Evolutionary conservation across 305 asterid species (phyloP), one percentile per base, ranked within the genome.

Genomic region (Solanum aculeatissimum): DNA sequence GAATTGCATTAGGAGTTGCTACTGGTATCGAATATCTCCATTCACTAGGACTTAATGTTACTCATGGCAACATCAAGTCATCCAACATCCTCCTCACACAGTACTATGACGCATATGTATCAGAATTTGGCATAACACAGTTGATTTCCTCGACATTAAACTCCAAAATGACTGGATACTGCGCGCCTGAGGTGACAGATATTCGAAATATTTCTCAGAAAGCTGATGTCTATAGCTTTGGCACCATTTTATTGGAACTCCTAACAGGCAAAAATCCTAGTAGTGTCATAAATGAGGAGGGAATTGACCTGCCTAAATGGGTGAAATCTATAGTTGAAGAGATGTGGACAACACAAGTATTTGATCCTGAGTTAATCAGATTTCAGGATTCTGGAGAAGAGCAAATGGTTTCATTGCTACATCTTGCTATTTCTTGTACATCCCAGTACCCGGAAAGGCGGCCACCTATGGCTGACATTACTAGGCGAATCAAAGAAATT

Each of bases 61-160:
- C 86, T 38, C 96, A 94, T 81, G 97, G 97, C 88, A 94, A 92
- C 89, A 85, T 94, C 86, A 92, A 88, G 43, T 90, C 96, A 1
- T 92, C 97, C 7, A 94, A 92, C 91, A 82, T 94, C 21, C 86
- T 94, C 84, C 85, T 94, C 84, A 83, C 87, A 2, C 84, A 79
- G 14, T 69, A 87, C 87, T 86, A 91, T 83, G 83, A 62, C 6
- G 89, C 91, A 8, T 83, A 86, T 0, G 63, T 92, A 63, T 86
- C 93, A 1, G 95, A 94, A 71, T 88, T 71, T 11, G 91, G 94
- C 88, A 83, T 92, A 58, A 51, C 85, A 7, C 92, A 70, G 19
- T 91, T 94, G n/a, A 90, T 92, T 32, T 72, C 93, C 18, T 38
- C 89, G 2, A 3, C 71, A 4, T 57, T 86, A 1, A 47, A 60